phyloP scores from a whole-genome alignment of 495 filamentous ascomycete species.

The Bathelium albidoporum region DNA sequence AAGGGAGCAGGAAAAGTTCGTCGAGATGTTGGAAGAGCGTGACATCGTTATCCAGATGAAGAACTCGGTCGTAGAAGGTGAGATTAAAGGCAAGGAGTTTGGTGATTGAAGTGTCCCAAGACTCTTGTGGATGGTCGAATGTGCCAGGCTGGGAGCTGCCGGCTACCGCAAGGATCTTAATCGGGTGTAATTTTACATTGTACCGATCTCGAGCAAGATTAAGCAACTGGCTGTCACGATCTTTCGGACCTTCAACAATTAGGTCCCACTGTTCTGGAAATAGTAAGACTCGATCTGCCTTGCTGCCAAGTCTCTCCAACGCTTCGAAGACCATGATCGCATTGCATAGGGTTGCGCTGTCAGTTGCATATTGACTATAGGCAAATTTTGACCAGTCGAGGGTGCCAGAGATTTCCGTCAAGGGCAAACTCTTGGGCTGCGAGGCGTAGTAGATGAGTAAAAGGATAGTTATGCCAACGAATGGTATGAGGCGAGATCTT shows the following conservation, averaged over 20 bases:
- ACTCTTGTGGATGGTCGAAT: conserved; percentile 2
- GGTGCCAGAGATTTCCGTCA: not conserved
- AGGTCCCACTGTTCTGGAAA: conserved; percentile 29
- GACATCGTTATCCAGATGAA: conserved; percentile 31
- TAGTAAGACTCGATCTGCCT: conserved; percentile 28
- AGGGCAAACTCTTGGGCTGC: not conserved
- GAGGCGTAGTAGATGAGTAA: not conserved
- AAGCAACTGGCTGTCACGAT: conserved; percentile 24
- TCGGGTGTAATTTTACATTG: conserved; percentile 26
- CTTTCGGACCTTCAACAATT: conserved; percentile 9
- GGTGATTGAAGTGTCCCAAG: conserved; percentile 27
- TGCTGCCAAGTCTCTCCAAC: conserved; percentile 24
- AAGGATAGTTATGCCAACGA: not conserved
- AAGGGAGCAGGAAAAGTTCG: conserved; percentile 32
- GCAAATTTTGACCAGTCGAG: conserved; percentile 25
- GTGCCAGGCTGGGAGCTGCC: conserved; percentile 15
- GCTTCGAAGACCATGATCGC: conserved; percentile 29
- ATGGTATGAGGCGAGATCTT: not conserved
- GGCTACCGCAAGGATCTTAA: conserved; percentile 22
- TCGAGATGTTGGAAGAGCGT: conserved; percentile 27
- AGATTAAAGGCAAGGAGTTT: conserved; percentile 30
- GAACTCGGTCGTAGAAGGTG: conserved; percentile 26
- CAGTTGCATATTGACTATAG: conserved; percentile 31
- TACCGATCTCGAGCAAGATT: conserved; percentile 24
- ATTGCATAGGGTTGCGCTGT: conserved; percentile 30